Conservation (phyloP, 129 eudicot genomes). For the Oenanthe sinensis region DNA sequence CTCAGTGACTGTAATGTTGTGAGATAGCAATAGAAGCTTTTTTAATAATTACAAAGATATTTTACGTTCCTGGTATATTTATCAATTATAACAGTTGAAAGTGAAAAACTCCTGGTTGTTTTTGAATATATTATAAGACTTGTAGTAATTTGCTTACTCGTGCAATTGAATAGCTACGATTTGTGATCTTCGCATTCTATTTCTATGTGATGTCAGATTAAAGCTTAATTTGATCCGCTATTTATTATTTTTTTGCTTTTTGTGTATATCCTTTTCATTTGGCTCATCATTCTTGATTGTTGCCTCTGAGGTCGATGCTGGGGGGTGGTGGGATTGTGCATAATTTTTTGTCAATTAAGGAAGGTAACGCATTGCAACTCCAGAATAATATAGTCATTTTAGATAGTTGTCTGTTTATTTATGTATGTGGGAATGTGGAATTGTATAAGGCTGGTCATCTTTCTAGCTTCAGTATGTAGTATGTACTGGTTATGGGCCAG, state of each 20-base stretch:
- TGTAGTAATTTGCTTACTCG: background rate
- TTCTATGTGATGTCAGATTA: background rate
- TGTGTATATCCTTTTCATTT: background rate
- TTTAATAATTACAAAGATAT: conserved; percentile 24
- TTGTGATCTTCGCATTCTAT: background rate
- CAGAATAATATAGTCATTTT: background rate
- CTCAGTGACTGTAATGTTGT: conserved; percentile 16
- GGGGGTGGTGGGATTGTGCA: background rate
- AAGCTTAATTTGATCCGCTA: background rate
- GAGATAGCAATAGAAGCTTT: conserved; percentile 16
- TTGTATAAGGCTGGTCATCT: background rate
- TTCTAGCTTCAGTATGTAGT: background rate
- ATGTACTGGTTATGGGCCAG: background rate
- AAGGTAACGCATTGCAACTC: background rate
- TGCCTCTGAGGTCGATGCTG: background rate
- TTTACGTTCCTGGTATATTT: conserved; percentile 11
- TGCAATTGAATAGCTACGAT: conserved; percentile 17
- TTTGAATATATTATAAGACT: background rate
- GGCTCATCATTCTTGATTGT: background rate
- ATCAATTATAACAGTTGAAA: conserved; percentile 26
- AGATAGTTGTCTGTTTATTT: background rate
- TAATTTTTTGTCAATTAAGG: background rate
- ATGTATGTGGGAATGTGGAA: background rate
- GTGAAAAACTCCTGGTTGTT: conserved; percentile 19
- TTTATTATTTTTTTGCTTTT: background rate